Percentiles rank a stretch among this genome's conserved stretches.
phyloP scores from a whole-genome alignment of 2,329 filamentous ascomycete genomes.

The Aspergillus fructus region DNA sequence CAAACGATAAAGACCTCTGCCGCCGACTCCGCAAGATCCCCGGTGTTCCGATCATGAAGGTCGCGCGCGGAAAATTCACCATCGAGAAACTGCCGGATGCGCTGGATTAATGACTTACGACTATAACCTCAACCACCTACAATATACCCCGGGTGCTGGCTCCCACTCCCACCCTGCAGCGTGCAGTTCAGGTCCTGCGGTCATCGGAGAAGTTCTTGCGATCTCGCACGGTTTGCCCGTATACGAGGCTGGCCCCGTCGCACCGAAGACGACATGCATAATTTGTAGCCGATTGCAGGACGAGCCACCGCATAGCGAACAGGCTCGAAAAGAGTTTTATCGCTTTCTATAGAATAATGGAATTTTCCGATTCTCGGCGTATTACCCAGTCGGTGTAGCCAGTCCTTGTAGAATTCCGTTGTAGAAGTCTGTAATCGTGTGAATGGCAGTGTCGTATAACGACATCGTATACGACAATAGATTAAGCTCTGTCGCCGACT shows the following conservation, averaged over 20 bases:
- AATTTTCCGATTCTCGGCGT: too few species aligned
- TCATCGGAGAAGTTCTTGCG: not conserved
- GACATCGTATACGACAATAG: too few species aligned
- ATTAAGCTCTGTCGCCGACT: not conserved
- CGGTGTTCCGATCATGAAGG: slow-evolving; percentile 69
- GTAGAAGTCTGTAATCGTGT: not conserved
- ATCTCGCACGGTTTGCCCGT: not conserved
- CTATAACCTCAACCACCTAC: not conserved
- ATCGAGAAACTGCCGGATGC: slow-evolving; percentile 89
- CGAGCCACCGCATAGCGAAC: too few species aligned
- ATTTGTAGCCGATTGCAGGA: too few species aligned
- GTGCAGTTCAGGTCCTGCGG: slow-evolving; percentile 5
- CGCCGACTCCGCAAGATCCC: slow-evolving; percentile 79
- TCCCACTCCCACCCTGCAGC: slow-evolving; percentile 1
- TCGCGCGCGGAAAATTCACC: slow-evolving; percentile 85
- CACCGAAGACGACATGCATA: not conserved
- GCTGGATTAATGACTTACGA: slow-evolving; percentile 52
- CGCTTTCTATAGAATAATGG: too few species aligned
- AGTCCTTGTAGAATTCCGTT: too few species aligned
- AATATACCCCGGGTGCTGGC: not conserved
- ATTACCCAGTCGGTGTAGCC: too few species aligned
- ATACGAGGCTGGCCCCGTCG: not conserved
- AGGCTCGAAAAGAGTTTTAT: too few species aligned
- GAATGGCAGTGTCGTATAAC: too few species aligned
- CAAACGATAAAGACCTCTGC: slow-evolving; percentile 71